Base-by-base conservation (phyloP, 2,329 filamentous ascomycete species). In the Hypoxylon rubiginosum region DNA sequence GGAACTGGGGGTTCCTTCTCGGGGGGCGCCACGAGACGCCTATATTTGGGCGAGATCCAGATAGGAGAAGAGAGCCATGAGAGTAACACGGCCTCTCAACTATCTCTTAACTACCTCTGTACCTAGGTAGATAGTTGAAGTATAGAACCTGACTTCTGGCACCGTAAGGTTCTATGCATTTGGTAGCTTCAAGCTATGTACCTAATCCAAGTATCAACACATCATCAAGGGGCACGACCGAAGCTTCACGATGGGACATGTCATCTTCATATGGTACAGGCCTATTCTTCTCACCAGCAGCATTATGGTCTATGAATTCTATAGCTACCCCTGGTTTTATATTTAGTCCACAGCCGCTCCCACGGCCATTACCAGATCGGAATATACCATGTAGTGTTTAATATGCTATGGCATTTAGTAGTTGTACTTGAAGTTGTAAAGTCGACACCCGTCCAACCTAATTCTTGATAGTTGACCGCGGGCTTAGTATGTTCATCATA, bases 251-350 rank as follows among this genome's bases (percentile, higher is more conserved):
- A 30, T 30, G 11, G 11, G 28, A 63, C 48, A 56, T 46, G 17
- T 36, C 52, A 56, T 36, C 53, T 21, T 21, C 28, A 46, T 57
- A 56, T 34, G 64, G 64, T 3, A 52, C 24, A 8, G 64, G 64
- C 8, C 64, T 59, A 0, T 34, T 67, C 2, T 57, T n/a, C n/a
- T n/a, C 55, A 15, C 39, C 46, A 2, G 43, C 21, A n/a, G 64
- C 50, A n/a, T 21, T 58, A 21, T 39, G 45, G 2, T 67, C 63
- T 48, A 43, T 67, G 39, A 57, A 53, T 30, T 28, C 26, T 7
- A 28, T 28, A 2, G 59, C 54, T 41, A 36, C 46, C 50, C 64
- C 59, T n/a, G 52, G 56, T 6, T 53, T 52, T 17, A 34, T 28
- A 9, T 30, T 50, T 13, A 7, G 26, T 39, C 53, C 54, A 5